Percentiles rank a stretch among this genome's conserved stretches.
phyloP scores from a whole-genome alignment of 345 rosid genomes.

The Cochlearia excelsa region DNA sequence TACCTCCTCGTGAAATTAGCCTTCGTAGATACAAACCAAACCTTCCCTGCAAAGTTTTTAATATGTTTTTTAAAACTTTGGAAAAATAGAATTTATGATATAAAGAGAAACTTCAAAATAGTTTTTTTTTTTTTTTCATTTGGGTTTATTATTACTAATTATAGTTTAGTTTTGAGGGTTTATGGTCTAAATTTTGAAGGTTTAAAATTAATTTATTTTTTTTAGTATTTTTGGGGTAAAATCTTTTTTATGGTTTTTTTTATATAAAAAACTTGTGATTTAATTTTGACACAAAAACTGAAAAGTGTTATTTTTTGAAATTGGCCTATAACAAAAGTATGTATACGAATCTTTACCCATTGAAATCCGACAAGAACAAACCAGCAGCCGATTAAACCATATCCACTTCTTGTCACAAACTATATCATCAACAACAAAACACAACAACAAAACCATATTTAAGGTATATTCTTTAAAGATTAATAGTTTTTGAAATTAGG shows the following conservation, averaged over 20 bases:
- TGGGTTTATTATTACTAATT: no score
- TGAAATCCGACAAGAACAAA: constrained; percentile 63
- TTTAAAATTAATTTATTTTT: no score
- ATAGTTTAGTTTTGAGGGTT: no score
- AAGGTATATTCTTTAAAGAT: constrained; percentile 1
- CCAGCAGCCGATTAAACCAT: constrained; percentile 73
- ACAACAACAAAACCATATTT: constrained; percentile 3
- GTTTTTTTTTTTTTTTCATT: no score
- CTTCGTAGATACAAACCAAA: constrained; percentile 50
- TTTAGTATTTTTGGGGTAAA: no score
- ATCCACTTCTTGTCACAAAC: constrained; percentile 54
- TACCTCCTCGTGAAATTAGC: constrained; percentile 56
- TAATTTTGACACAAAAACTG: not conserved
- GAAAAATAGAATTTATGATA: not conserved
- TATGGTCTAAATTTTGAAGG: no score
- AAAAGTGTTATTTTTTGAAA: no score
- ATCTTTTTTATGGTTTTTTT: no score
- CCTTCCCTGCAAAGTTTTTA: constrained; percentile 50
- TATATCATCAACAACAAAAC: constrained; percentile 29
- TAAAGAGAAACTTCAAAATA: not conserved
- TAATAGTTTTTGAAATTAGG: not conserved
- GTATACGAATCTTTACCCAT: constrained; percentile 53
- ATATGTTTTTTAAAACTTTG: not conserved
- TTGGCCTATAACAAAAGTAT: not conserved
- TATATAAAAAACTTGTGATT: no score